Evolutionary conservation across 768 basidiomycete species (phyloP).

Genomic region (Gautieria morchelliformis): DNA sequence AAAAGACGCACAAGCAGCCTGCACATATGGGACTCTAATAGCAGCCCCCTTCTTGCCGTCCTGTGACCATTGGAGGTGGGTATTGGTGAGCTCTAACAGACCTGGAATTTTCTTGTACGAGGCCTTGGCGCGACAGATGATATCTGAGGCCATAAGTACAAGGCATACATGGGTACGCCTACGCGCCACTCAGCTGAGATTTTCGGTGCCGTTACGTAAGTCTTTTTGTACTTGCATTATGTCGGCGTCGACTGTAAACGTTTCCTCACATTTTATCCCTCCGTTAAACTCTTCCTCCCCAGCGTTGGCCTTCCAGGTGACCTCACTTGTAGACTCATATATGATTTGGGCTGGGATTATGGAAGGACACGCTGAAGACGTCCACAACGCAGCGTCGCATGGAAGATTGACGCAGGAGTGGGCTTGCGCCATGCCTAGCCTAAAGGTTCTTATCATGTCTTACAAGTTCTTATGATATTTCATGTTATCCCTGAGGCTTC

Average conservation of each 20-base stretch:
- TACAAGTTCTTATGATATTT: slow-evolving; percentile 8
- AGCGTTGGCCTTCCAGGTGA: slow-evolving; percentile 57
- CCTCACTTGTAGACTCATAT: slow-evolving; percentile 57
- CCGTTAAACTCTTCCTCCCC: slow-evolving; percentile 21
- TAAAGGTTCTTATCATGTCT: slow-evolving; percentile 21
- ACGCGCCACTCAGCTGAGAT: not conserved
- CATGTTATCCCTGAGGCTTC: not conserved
- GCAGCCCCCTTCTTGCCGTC: slow-evolving; percentile 56
- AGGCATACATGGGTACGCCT: slow-evolving; percentile 4
- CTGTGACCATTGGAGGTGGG: slow-evolving; percentile 72
- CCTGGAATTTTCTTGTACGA: slow-evolving; percentile 80
- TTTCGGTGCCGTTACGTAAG: slow-evolving; percentile 1
- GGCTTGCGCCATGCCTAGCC: slow-evolving; percentile 73
- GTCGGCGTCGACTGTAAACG: not conserved
- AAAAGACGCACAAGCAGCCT: slow-evolving; percentile 48
- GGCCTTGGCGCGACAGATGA: slow-evolving; percentile 60
- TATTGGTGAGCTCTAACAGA: slow-evolving; percentile 62
- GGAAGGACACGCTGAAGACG: slow-evolving; percentile 34
- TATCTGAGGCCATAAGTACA: slow-evolving; percentile 6
- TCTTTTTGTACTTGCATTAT: not conserved
- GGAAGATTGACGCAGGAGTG: slow-evolving; percentile 66
- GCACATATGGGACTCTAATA: slow-evolving; percentile 50
- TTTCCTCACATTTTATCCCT: not conserved
- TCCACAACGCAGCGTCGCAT: slow-evolving; percentile 34
- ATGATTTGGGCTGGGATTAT: slow-evolving; percentile 78